Evolutionary conservation across 441 rosid genomes (phyloP).

Genomic region (Adansonia gregorii): DNA sequence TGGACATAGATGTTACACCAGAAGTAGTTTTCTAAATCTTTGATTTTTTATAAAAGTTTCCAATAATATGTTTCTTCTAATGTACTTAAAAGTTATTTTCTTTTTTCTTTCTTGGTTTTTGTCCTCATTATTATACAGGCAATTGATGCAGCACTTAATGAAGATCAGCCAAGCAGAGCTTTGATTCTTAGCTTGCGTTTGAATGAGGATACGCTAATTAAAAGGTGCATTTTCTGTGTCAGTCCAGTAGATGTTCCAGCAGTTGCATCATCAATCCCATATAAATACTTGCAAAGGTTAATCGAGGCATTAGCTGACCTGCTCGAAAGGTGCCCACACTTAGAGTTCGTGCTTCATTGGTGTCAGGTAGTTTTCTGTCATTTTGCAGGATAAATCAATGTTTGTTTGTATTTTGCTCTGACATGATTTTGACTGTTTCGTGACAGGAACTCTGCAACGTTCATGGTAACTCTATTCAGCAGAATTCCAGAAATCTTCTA

Average conservation of each 20-base stretch:
- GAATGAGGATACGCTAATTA: conserved; percentile 79
- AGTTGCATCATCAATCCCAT: conserved; percentile 68
- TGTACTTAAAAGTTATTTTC: neutral
- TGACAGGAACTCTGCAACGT: conserved; percentile 82
- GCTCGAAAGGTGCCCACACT: conserved; percentile 87
- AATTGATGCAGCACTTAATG: conserved; percentile 70
- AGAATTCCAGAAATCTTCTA: conserved; percentile 74
- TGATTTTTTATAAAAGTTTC: neutral
- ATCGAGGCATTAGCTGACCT: conserved; percentile 83
- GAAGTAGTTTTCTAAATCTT: conserved; percentile 53
- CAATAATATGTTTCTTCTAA: neutral
- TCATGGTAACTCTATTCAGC: conserved; percentile 81
- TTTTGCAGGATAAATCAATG: neutral
- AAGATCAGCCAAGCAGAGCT: conserved; percentile 73
- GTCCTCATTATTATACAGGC: conserved; percentile 54
- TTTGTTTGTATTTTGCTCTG: neutral
- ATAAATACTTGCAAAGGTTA: conserved; percentile 75
- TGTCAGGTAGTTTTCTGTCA: conserved; percentile 63
- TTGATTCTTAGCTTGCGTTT: conserved; percentile 85
- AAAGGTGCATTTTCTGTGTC: conserved; percentile 78
- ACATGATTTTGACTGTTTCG: conserved; percentile 15
- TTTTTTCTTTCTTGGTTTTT: neutral
- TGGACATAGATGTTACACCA: conserved; percentile 95
- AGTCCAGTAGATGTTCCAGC: conserved; percentile 68
- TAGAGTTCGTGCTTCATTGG: conserved; percentile 89